Base-by-base conservation (phyloP, 176 grass and related monocot genomes). In the Triticum dicoccoides region DNA sequence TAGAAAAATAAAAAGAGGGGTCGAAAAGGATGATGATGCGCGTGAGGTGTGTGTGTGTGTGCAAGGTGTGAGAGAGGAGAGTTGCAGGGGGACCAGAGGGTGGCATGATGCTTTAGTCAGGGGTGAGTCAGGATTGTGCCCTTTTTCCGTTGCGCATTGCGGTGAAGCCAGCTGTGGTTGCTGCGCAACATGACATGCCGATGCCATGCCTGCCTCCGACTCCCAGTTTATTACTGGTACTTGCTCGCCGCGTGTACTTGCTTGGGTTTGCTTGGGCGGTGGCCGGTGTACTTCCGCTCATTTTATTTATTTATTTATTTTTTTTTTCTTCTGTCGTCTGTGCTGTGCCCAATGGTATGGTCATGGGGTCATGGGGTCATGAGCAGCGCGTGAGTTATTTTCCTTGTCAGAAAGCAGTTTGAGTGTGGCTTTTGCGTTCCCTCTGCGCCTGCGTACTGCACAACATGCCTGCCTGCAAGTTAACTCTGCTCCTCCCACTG, bases 401-500 rank as follows among this genome's bases (percentile, higher is more conserved):
- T 65, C 17, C 69, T 8, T 38, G 88, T 82, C 88, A 86, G 79
- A 86, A 69, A 78, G 79, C 84, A 82, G 64, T 78, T 82, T 35
- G 83, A 64, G 61, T 77, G 83, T 51, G 47, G 78, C 84, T 78
- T 82, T 82, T 85, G 61, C 82, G 56, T 17, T 41, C 29, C 45
- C 65, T 78, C 61, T 84, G 37, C 44, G 34, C 47, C 66, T 62
- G 71, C 74, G 35, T 23, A 38, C 82, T 80, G 88, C 83, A 86
- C 88, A 77, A 86, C 78, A 89, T 82, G 83, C 83, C 83, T 82
- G 70, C 78, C 78, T 82, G 64, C 79, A 72, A 82, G 79, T 82
- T 41, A 70, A 71, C 79, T 90, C 83, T 54, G 51, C 51, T 7
- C 51, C 51, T 54, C 51, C 49, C 68, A 42, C 62, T 71, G 71